Evolutionary conservation across 257 asterid species (phyloP).

Genomic region (Plantago ovata): DNA sequence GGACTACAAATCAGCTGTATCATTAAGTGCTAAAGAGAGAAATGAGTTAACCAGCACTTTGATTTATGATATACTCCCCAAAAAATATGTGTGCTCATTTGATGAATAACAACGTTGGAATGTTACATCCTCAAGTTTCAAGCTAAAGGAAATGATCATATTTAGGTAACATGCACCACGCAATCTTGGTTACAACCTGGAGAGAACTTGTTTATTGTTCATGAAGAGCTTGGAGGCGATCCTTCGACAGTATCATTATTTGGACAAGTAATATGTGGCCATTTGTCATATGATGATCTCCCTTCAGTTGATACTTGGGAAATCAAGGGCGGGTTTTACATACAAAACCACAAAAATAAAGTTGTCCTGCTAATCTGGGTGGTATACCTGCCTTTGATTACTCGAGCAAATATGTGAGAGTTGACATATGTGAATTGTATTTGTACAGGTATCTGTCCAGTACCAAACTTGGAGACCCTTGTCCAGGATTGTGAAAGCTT

Average conservation of each 20-base stretch:
- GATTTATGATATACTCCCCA: too few species aligned
- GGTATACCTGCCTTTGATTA: too few species aligned
- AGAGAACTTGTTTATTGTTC: conserved; percentile 64
- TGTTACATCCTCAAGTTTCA: too few species aligned
- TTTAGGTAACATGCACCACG: conserved; percentile 68
- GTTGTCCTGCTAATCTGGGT: conserved; percentile 52
- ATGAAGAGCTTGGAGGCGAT: conserved; percentile 73
- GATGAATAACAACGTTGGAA: too few species aligned
- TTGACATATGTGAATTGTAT: neutral
- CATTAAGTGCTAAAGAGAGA: too few species aligned
- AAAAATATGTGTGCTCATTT: too few species aligned
- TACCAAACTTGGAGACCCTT: conserved; percentile 48
- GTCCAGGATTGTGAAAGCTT: conserved; percentile 47
- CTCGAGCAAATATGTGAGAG: neutral
- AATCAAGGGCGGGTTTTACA: conserved; percentile 29
- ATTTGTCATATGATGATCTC: conserved; percentile 40
- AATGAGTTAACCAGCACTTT: too few species aligned
- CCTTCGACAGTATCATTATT: conserved; percentile 48
- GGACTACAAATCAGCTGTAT: too few species aligned
- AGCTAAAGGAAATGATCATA: neutral
- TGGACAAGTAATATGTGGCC: conserved; percentile 45
- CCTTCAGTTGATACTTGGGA: conserved; percentile 69
- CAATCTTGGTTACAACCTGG: conserved; percentile 69
- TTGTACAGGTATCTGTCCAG: conserved; percentile 38
- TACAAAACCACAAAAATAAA: conserved; percentile 40